Base-by-base conservation (phyloP, 2,329 filamentous ascomycete genomes). In the Clarireedia monteithiana region DNA sequence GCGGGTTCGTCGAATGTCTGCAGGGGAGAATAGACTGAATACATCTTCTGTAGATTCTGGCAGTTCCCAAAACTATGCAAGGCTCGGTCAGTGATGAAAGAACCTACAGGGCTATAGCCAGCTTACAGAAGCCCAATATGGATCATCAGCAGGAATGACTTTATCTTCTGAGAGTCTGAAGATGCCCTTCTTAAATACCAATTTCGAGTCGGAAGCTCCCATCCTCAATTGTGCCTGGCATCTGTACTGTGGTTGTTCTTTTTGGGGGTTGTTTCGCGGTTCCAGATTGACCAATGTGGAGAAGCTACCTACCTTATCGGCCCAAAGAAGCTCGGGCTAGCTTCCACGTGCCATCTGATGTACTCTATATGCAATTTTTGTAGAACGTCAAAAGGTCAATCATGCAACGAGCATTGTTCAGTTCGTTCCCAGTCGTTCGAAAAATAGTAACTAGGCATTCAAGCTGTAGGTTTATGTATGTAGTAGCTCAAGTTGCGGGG, bases 181-280 rank as follows among this genome's bases (percentile, higher is more conserved):
- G 76, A 97, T 95, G 74, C 91, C 92, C 75, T 95, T 89, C 75
- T 96, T 97, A 81, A 99, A 97, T 70, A 92, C 90, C 70, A 97
- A 85, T 81, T 97, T 97, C 68, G 92, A 97, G 76, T 97, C 92
- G 74, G 92, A 96, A 70, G 92, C 92, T 73, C 94, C 94, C 94
- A 99, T 99, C 42, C 52, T 68, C 60, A 60, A 56, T 57, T 62
- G 60, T 42, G 53, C 17, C 53, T 60, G 45, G 60, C 64, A 68
- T 68, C 44, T 58, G 59, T 59, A 48, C 59, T 54, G 49, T 48
- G 26, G 34, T 47, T 30, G 48, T 54, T 55, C 48, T 48, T 55
- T 44, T 51, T 24, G 44, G 30, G 9, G 36, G 48, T 36, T 51
- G n/a, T 55, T 45, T 48, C 53, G 20, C 50, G 34, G 44, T 55